Evolutionary conservation across 2,329 filamentous ascomycete species (phyloP), one percentile per base, ranked within the genome.

Genomic region (Aspergillus cejpii): DNA sequence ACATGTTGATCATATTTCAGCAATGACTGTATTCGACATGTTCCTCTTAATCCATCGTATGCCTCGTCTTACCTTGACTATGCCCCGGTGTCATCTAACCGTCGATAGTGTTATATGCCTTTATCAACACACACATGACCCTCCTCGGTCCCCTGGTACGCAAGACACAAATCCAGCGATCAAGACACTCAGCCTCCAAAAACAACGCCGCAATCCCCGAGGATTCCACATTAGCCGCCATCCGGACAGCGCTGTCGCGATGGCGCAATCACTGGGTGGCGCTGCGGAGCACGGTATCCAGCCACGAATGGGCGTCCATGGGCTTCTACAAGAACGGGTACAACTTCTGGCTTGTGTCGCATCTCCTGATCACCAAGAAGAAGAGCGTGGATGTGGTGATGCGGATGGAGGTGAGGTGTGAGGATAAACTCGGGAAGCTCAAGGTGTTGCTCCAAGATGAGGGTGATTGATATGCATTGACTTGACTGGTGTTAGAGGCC

Each of bases 401-500:
- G 60, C 58, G 57, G 37, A 69, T 69, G 65, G 68, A 70, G 38
- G 64, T 70, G n/a, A 66, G 66, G 41, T 71, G 68, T 27, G 67
- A 70, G 39, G 68, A 71, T 51, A 70, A 70, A 43, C 46, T 71
- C 29, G 59, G 66, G 39, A 67, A 68, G 44, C 50, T 71, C 40
- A 70, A 66, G 29, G 66, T 69, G 3, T 47, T 70, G 24, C 51
- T 69, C 14, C 53, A 59, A 37, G 65, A 68, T 41, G 65, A 69
- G 17, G 58, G 49, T 21, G 60, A 64, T 37, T 61, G 46, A 60
- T n/a, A n/a, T n/a, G n/a, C n/a, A n/a, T n/a, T n/a, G n/a, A n/a
- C 23, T 24, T 24, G 23, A 24, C 8, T 5, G 23, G 23, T 5
- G 5, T 8, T 24, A 5, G 23, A 24, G 28, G 28, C 3, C 12